Evolutionary conservation across 1,139 yeast genomes (phyloP).

Genomic region (Wickerhamiella infanticola): DNA sequence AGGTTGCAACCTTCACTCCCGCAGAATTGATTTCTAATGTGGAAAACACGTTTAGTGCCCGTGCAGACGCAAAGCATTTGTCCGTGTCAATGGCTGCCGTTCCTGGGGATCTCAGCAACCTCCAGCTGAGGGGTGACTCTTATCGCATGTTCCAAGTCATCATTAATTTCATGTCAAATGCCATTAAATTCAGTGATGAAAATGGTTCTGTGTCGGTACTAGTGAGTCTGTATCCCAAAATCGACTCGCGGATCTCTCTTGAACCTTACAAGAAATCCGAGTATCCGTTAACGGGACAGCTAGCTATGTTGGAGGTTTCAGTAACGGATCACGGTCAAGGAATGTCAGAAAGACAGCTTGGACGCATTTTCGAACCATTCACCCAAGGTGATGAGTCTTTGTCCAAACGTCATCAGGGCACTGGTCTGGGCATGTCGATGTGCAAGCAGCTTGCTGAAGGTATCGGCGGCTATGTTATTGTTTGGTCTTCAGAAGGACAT

Average conservation of each 20-base stretch:
- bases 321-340: constrained; percentile 92
- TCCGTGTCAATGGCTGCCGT: constrained; percentile 10
- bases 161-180: constrained; percentile 75
- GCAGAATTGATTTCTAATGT: constrained; percentile 5
- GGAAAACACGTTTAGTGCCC: constrained; percentile 9
- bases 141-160: constrained; percentile 76
- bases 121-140: constrained; percentile 68
- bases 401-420: constrained; percentile 85
- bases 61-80: constrained; percentile 8
- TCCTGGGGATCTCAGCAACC: constrained; percentile 13
- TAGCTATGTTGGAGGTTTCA: constrained; percentile 38
- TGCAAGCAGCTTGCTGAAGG: constrained; percentile 79
- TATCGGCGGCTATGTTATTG: constrained; percentile 51
- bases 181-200: constrained; percentile 76
- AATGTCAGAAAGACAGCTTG: constrained; percentile 61
- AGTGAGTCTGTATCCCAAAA: constrained; percentile 12
- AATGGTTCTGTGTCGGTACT: constrained; percentile 34
- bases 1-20: constrained; percentile 48
- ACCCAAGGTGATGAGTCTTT: constrained; percentile 94
- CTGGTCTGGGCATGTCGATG: constrained; percentile 86
- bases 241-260: constrained; percentile 7
- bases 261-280: constrained; percentile 6
- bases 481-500: constrained; percentile 51
- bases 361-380: constrained; percentile 85
- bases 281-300: constrained; percentile 27